Conservation (phyloP, 2,329 filamentous ascomycete species). For the Sclerotinia minor region DNA sequence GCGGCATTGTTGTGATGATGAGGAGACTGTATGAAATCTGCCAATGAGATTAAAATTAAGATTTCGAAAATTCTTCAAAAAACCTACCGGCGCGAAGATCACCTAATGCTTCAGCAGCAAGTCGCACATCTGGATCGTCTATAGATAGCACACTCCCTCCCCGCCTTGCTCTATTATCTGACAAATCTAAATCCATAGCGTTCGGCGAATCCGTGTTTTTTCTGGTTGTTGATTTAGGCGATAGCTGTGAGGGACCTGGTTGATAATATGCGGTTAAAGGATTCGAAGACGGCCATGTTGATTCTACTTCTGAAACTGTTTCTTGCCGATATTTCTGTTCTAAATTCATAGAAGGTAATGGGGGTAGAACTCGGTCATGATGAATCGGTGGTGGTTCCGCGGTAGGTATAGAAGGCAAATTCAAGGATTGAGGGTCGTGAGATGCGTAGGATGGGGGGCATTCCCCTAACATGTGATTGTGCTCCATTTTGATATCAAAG, state of each 20-base stretch:
- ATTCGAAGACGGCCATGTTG: constrained; percentile 41
- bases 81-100: constrained; percentile 69
- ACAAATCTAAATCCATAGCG: constrained; percentile 40
- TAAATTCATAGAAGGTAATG: constrained; percentile 34
- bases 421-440: constrained; percentile 38
- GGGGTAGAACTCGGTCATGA: constrained; percentile 40
- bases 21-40: constrained; percentile 68
- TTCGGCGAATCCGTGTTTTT: constrained; percentile 35
- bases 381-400: constrained; percentile 36
- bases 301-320: constrained; percentile 31
- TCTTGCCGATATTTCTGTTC: constrained; percentile 34
- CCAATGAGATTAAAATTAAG: constrained; percentile 25
- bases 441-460: constrained; percentile 39
- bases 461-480: constrained; percentile 41
- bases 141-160: constrained; percentile 45
- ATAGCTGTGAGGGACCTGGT: constrained; percentile 38
- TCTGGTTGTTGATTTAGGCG: constrained; percentile 34
- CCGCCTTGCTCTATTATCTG: constrained; percentile 36
- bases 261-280: constrained; percentile 42
- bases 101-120: constrained; percentile 74
- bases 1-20: constrained; percentile 34
- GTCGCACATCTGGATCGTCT: constrained; percentile 66
- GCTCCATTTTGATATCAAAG: constrained; percentile 37
- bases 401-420: constrained; percentile 37
- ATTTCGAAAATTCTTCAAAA: constrained; percentile 2